Evolutionary conservation across 2,329 filamentous ascomycete genomes (phyloP).

Genomic region (Didymella pinodella): DNA sequence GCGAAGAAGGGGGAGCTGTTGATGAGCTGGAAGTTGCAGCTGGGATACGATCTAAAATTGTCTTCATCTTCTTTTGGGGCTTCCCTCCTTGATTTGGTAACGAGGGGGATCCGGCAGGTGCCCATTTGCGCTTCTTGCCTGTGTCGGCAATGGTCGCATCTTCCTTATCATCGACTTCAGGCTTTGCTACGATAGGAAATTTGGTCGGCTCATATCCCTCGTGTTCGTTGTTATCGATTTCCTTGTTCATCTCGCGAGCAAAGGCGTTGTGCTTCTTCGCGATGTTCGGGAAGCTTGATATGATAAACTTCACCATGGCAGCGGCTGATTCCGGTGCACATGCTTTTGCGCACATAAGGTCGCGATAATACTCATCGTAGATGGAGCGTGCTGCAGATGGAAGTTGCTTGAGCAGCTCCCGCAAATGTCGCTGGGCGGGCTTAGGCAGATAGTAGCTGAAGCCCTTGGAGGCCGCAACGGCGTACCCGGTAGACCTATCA

Average conservation of each 20-base stretch:
- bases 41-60: background rate
- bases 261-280: slow-evolving; percentile 5
- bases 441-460: slow-evolving; percentile 17
- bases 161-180: background rate
- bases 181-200: slow-evolving; percentile 5
- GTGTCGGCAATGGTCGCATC: background rate
- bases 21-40: background rate
- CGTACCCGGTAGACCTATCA: slow-evolving; percentile 4
- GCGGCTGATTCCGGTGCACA: slow-evolving; percentile 4
- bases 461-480: slow-evolving; percentile 15
- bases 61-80: background rate
- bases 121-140: background rate
- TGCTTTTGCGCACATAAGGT: slow-evolving; percentile 13
- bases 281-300: background rate
- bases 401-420: background rate
- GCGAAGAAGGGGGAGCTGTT: background rate
- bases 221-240: slow-evolving; percentile 4
- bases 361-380: slow-evolving; percentile 14
- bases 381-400: slow-evolving; percentile 7
- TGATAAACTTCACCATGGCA: slow-evolving; percentile 7
- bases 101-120: background rate
- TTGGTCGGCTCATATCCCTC: slow-evolving; percentile 3
- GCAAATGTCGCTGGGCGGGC: slow-evolving; percentile 1
- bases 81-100: background rate
- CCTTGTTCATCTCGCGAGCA: slow-evolving; percentile 8